These are phyloP conservation scores for Suillus alpinus DNA, from an alignment of 768 basidiomycete species.

Conservation along the genomic window DNA sequence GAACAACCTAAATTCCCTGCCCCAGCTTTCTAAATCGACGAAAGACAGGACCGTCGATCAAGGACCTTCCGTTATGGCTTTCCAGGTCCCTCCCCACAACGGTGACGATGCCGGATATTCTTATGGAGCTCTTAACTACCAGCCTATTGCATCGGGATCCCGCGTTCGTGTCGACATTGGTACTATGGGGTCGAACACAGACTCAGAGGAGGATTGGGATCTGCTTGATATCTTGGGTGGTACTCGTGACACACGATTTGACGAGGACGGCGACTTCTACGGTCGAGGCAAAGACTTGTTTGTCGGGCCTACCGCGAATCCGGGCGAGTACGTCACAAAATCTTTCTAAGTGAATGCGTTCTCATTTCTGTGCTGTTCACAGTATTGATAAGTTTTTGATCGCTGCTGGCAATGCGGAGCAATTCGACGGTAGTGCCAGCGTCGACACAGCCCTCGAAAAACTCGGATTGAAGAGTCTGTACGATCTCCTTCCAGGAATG, in stretches of 20 bases:
- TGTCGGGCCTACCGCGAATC: conserved; percentile 42
- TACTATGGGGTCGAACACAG: neutral
- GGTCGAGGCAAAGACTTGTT: conserved; percentile 46
- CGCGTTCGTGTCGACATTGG: conserved; percentile 5
- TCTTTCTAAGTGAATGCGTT: neutral
- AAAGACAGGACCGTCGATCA: neutral
- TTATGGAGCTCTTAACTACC: neutral
- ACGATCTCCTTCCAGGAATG: conserved; percentile 56
- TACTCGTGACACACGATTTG: conserved; percentile 28
- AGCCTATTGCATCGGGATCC: conserved; percentile 19
- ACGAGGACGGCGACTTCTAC: conserved; percentile 45
- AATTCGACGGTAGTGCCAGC: conserved; percentile 56
- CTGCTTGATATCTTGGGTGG: neutral
- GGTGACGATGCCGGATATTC: neutral
- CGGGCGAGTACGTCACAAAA: conserved; percentile 44
- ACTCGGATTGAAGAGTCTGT: conserved; percentile 48
- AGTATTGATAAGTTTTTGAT: conserved; percentile 53
- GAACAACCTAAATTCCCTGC: neutral
- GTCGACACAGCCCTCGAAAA: conserved; percentile 55
- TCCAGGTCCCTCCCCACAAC: neutral
- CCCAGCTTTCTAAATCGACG: neutral
- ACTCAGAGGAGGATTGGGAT: neutral
- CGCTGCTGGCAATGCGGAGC: conserved; percentile 54
- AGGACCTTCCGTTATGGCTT: neutral
- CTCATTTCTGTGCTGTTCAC: neutral